Evolutionary conservation across 768 basidiomycete genomes (phyloP).

Genomic region (Naganishia onofrii): DNA sequence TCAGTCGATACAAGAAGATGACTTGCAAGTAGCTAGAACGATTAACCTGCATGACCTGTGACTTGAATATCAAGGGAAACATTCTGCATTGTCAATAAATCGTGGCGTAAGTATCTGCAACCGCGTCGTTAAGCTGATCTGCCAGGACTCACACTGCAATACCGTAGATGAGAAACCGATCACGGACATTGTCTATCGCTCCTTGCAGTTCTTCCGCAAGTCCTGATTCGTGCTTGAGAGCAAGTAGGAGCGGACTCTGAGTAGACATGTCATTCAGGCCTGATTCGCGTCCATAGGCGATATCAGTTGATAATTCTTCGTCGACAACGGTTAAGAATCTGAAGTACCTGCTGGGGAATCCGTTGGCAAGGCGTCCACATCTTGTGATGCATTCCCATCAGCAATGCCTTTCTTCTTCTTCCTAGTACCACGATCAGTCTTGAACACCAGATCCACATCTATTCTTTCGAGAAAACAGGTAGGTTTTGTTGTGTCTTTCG

Average conservation of each 20-base stretch:
- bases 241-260: neutral
- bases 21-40: too few relatives aligned
- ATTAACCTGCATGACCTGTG: constrained; percentile 13
- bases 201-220: neutral
- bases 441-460: constrained; percentile 1
- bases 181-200: constrained; percentile 2
- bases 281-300: too few relatives aligned
- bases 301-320: too few relatives aligned
- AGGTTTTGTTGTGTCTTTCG: constrained; percentile 15
- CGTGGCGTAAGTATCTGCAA: neutral
- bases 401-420: neutral
- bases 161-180: constrained; percentile 23
- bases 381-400: neutral
- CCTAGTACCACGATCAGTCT: neutral
- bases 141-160: constrained; percentile 15
- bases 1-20: too few relatives aligned
- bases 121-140: too few relatives aligned
- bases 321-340: neutral
- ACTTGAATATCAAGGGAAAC: constrained; percentile 28
- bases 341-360: neutral
- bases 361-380: neutral
- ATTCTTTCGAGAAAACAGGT: constrained; percentile 16
- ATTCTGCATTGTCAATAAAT: neutral
- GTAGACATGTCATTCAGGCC: neutral
- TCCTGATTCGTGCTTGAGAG: neutral